A percentile compares a stretch with the other conserved stretches of the same genome.
Conservation (phyloP, 1,284 basidiomycete genomes). For the Athelia sp. region DNA sequence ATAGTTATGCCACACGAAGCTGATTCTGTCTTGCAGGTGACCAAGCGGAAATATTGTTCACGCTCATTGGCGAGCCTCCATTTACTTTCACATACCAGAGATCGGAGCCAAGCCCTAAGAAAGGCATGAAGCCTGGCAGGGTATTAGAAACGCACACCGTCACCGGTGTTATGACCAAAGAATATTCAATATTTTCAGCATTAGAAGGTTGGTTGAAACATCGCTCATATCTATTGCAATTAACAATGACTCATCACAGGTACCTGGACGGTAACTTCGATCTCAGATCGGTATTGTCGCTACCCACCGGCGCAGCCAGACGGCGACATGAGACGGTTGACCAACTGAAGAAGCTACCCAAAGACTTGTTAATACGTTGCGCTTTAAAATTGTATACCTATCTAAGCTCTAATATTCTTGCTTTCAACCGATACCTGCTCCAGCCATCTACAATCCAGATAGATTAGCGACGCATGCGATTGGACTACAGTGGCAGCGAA, state of each 20-base stretch:
- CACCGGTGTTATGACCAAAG: slow-evolving; percentile 70
- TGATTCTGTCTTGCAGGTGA: slow-evolving; percentile 48
- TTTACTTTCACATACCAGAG: slow-evolving; percentile 95
- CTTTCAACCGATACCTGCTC: no score
- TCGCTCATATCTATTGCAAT: background rate
- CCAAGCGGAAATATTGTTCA: slow-evolving; percentile 91
- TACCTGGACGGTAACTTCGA: slow-evolving; percentile 90
- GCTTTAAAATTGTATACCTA: no score
- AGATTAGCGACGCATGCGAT: no score
- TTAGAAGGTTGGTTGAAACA: slow-evolving; percentile 64
- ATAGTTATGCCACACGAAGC: background rate
- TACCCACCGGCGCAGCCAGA: slow-evolving; percentile 58
- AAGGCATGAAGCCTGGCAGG: slow-evolving; percentile 60
- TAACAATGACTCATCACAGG: slow-evolving; percentile 36
- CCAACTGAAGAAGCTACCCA: slow-evolving; percentile 6
- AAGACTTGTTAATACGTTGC: no score
- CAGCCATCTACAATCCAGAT: no score
- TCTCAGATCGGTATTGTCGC: slow-evolving; percentile 80
- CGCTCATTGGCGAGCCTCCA: slow-evolving; percentile 85
- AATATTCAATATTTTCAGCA: slow-evolving; percentile 86
- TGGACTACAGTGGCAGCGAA: no score
- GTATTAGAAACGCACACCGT: slow-evolving; percentile 87
- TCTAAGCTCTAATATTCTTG: no score
- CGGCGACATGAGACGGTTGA: slow-evolving; percentile 18
- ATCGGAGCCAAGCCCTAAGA: slow-evolving; percentile 60